phyloP scores from a whole-genome alignment of 2,329 filamentous ascomycete genomes.

The Knufia petricola region DNA sequence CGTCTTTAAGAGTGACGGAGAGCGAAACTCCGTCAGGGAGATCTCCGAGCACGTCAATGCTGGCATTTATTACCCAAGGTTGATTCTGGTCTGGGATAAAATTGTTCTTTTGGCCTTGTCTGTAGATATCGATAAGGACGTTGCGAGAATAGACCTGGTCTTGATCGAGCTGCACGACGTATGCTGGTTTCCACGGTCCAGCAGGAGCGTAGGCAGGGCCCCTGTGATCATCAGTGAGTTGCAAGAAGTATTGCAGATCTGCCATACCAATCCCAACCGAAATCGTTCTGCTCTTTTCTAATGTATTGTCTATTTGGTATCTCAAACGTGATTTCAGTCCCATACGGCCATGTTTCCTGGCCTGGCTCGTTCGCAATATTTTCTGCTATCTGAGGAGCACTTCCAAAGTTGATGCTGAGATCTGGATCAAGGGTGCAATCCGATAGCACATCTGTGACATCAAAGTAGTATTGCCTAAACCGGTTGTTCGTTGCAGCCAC shows the following conservation, averaged over 20 bases:
- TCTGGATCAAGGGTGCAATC: slow-evolving; percentile 33
- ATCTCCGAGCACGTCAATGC: slow-evolving; percentile 47
- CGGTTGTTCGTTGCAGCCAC: slow-evolving; percentile 53
- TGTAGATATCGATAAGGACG: slow-evolving; percentile 50
- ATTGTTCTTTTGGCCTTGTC: slow-evolving; percentile 49
- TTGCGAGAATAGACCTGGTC: slow-evolving; percentile 42
- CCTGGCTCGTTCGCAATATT: slow-evolving; percentile 42
- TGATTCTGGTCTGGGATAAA: slow-evolving; percentile 47
- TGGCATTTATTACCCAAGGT: slow-evolving; percentile 53
- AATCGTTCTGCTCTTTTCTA: slow-evolving; percentile 53
- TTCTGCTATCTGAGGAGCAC: slow-evolving; percentile 45
- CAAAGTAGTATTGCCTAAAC: slow-evolving; percentile 53
- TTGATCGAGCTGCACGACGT: slow-evolving; percentile 42
- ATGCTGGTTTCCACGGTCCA: slow-evolving; percentile 54
- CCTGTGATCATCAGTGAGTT: too few species aligned
- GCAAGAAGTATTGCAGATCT: slow-evolving; percentile 32
- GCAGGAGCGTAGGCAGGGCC: slow-evolving; percentile 35
- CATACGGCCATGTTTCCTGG: slow-evolving; percentile 33
- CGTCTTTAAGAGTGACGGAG: slow-evolving; percentile 39
- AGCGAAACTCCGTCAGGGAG: slow-evolving; percentile 37
- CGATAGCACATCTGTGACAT: slow-evolving; percentile 41
- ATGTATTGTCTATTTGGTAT: slow-evolving; percentile 48
- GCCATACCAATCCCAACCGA: slow-evolving; percentile 57
- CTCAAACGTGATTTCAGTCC: slow-evolving; percentile 36
- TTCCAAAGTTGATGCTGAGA: slow-evolving; percentile 48